These are phyloP conservation scores for Suillus americanus DNA, from an alignment of 768 basidiomycete species.

Conservation along the genomic window DNA sequence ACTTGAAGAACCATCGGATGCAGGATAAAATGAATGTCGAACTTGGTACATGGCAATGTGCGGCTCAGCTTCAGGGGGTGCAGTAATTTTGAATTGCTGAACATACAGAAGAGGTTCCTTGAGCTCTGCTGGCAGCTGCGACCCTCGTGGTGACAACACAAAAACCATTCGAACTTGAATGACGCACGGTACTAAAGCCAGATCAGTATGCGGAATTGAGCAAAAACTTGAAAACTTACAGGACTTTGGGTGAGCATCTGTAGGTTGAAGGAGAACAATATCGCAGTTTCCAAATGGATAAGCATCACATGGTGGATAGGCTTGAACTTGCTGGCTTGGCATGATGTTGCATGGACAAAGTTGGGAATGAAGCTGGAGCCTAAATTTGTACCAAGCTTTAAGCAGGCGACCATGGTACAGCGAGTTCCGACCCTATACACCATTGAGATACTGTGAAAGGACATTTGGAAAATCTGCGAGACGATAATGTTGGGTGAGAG, in stretches of 20 bases:
- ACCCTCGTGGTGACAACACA: background rate
- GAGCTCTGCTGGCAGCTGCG: background rate
- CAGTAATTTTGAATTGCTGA: background rate
- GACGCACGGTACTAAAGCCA: background rate
- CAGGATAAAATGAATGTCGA: background rate
- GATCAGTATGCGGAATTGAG: background rate
- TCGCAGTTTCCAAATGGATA: conserved; percentile 23
- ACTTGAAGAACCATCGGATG: background rate
- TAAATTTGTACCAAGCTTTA: background rate
- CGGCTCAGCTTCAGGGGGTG: conserved; percentile 1
- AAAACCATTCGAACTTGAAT: conserved; percentile 20
- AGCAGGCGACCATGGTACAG: conserved; percentile 18
- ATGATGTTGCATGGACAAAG: background rate
- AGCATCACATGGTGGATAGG: background rate
- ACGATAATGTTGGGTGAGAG: background rate
- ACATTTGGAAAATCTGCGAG: background rate
- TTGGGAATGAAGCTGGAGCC: background rate
- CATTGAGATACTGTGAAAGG: conserved; percentile 16
- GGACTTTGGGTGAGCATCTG: background rate
- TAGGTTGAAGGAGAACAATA: conserved; percentile 4
- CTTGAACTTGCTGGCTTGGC: background rate
- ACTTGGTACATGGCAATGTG: background rate
- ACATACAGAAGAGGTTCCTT: background rate
- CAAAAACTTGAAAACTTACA: background rate
- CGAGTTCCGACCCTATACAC: conserved; percentile 26